Evolutionary conservation across 2,329 filamentous ascomycete species (phyloP).

Genomic region (Monosporascus sp.): DNA sequence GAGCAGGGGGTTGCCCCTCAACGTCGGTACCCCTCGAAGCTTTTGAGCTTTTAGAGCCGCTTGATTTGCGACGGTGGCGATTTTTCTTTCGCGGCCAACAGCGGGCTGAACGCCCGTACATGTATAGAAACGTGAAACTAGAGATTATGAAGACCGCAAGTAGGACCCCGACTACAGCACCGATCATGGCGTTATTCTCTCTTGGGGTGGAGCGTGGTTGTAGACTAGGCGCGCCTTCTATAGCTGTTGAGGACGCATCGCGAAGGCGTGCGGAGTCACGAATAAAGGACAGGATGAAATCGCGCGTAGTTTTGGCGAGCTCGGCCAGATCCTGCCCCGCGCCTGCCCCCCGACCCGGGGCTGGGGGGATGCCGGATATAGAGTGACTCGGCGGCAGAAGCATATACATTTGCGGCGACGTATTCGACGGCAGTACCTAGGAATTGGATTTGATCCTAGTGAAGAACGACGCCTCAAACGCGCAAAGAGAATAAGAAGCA

Average conservation of each 20-base stretch:
- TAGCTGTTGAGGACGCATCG: background rate
- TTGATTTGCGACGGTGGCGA: slow-evolving; percentile 17
- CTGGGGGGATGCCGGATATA: background rate
- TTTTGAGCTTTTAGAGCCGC: slow-evolving; percentile 26
- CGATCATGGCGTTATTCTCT: slow-evolving; percentile 36
- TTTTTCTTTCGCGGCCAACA: slow-evolving; percentile 21
- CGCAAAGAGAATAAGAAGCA: background rate
- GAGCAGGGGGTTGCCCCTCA: background rate
- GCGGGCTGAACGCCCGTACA: slow-evolving; percentile 33
- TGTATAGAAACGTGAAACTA: slow-evolving; percentile 31
- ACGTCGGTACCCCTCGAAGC: slow-evolving; percentile 29
- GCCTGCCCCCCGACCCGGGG: background rate
- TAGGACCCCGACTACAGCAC: slow-evolving; percentile 36
- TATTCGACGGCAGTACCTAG: background rate
- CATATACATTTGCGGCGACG: background rate
- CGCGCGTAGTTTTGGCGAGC: background rate
- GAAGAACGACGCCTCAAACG: background rate
- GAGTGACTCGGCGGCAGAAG: background rate
- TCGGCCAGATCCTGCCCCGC: background rate
- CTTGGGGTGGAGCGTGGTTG: slow-evolving; percentile 15
- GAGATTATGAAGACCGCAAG: slow-evolving; percentile 34
- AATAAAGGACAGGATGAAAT: background rate
- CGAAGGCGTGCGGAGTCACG: background rate
- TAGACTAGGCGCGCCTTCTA: background rate
- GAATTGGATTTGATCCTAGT: background rate